Evolutionary conservation across 495 filamentous ascomycete species (phyloP).

Genomic region (Choiromyces venosus): DNA sequence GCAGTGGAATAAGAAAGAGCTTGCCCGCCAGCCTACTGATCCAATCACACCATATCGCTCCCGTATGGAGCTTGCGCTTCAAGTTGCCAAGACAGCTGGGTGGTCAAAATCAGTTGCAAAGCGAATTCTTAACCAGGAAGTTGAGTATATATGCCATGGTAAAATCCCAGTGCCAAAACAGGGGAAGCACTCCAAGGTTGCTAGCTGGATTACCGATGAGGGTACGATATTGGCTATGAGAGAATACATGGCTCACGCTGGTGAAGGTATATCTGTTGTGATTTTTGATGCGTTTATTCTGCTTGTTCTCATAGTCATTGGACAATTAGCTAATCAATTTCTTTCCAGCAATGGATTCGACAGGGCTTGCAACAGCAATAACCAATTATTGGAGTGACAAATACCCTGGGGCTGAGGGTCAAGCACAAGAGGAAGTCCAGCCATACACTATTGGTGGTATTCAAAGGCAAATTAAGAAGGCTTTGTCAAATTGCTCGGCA

Average conservation of each 20-base stretch:
- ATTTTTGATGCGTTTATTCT: too few species aligned
- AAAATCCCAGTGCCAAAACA: not conserved
- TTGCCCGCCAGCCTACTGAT: too few species aligned
- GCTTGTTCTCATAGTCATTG: not conserved
- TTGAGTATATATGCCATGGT: not conserved
- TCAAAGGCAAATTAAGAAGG: too few species aligned
- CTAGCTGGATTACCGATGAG: not conserved
- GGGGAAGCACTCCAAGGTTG: not conserved
- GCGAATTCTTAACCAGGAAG: not conserved
- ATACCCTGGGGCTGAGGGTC: too few species aligned
- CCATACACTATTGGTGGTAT: too few species aligned
- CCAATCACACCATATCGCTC: too few species aligned
- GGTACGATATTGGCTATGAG: slow-evolving; percentile 1
- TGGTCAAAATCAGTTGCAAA: not conserved
- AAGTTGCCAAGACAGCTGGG: too few species aligned
- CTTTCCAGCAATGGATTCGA: not conserved
- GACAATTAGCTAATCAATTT: not conserved
- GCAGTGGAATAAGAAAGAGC: too few species aligned
- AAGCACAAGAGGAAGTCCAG: too few species aligned
- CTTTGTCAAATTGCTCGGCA: too few species aligned
- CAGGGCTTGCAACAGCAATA: not conserved
- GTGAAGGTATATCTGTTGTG: not conserved
- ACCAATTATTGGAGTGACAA: not conserved
- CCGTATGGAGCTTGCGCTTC: too few species aligned
- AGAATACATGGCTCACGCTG: slow-evolving; percentile 1